Percentiles rank a stretch among this genome's conserved stretches.
phyloP scores from a whole-genome alignment of 345 rosid species.

The Luvunga scandens region DNA sequence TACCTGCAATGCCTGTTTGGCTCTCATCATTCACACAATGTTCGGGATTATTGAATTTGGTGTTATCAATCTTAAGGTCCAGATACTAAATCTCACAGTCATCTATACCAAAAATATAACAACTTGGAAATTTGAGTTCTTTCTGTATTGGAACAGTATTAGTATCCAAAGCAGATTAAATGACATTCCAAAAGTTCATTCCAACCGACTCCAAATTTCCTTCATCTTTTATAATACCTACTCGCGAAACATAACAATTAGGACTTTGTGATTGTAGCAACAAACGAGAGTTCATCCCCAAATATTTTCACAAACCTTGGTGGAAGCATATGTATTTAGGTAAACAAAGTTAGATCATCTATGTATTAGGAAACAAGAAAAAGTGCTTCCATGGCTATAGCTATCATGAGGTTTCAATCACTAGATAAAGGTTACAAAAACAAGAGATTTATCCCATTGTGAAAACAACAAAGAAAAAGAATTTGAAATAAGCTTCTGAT shows the following conservation, averaged over 20 bases:
- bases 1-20: neutral
- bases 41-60: neutral
- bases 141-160: slow-evolving; percentile 36
- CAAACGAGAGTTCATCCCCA: slow-evolving; percentile 35
- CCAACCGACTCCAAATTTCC: slow-evolving; percentile 40
- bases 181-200: slow-evolving; percentile 32
- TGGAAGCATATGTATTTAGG: slow-evolving; percentile 35
- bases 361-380: neutral
- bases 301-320: slow-evolving; percentile 29
- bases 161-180: slow-evolving; percentile 28
- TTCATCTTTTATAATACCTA: slow-evolving; percentile 25
- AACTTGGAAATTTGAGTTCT: slow-evolving; percentile 35
- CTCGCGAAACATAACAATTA: slow-evolving; percentile 33
- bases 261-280: slow-evolving; percentile 26
- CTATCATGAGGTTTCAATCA: neutral
- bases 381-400: neutral
- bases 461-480: neutral
- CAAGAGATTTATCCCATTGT: neutral
- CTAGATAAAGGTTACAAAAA: neutral
- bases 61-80: neutral
- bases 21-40: neutral
- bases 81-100: slow-evolving; percentile 35
- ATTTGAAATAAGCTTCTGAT: neutral
- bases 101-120: slow-evolving; percentile 27
- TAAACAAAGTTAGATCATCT: neutral